Conservation (phyloP, 2,329 filamentous ascomycete species). For the Colletotrichum tanaceti region DNA sequence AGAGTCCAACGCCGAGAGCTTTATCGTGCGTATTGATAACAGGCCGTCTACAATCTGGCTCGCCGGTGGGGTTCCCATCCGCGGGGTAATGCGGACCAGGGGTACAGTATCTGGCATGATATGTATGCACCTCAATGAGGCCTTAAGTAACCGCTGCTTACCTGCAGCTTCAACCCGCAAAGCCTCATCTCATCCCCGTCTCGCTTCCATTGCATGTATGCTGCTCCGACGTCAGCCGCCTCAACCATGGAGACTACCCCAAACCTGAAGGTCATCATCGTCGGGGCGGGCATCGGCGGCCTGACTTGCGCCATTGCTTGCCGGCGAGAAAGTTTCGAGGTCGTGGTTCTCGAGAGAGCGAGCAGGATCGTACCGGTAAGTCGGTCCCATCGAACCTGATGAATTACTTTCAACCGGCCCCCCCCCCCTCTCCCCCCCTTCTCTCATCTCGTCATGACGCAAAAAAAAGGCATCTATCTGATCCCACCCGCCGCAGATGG, state of each 20-base stretch:
- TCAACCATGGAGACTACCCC: not conserved
- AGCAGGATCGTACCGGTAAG: slow-evolving; percentile 26
- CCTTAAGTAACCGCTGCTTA: not conserved
- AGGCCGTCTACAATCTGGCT: not conserved
- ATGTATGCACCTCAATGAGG: not conserved
- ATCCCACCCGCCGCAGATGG: slow-evolving; percentile 15
- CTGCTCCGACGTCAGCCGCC: no score
- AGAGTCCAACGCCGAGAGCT: not conserved
- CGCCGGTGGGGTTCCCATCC: not conserved
- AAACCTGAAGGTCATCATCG: slow-evolving; percentile 31
- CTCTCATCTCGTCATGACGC: fast-evolving
- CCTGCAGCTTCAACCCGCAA: not conserved
- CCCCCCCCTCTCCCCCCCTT: no score
- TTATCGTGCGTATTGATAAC: not conserved
- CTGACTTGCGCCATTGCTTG: slow-evolving; percentile 39
- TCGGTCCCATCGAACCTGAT: no score
- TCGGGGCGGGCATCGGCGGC: slow-evolving; percentile 34
- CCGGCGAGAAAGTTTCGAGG: slow-evolving; percentile 25
- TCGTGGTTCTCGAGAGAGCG: slow-evolving; percentile 38
- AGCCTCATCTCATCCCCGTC: not conserved
- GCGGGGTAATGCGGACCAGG: slow-evolving; percentile 2
- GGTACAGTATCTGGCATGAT: slow-evolving; percentile 2
- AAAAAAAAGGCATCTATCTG: not conserved
- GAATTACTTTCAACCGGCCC: no score
- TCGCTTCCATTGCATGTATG: not conserved